Conservation (phyloP, 805 yeast species). For the Jamesozyma lodderae region DNA sequence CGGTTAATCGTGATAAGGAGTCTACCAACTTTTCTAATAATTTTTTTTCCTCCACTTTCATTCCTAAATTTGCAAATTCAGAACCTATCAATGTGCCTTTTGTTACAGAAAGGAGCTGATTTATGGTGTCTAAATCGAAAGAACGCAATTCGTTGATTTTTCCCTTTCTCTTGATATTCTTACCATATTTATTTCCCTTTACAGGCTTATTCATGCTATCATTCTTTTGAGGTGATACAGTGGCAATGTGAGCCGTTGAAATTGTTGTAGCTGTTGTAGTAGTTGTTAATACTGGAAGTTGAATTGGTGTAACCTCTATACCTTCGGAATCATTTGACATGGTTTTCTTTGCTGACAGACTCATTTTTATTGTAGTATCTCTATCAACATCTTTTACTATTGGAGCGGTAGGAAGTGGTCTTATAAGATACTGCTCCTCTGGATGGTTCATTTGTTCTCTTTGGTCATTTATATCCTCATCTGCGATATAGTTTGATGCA, state of each 20-base stretch:
- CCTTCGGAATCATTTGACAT: not conserved
- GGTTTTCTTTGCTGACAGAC: not conserved
- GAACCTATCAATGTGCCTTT: conserved; percentile 35
- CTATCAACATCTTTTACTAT: not conserved
- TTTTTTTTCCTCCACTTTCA: conserved; percentile 67
- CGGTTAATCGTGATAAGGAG: conserved; percentile 72
- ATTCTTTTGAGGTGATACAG: no score
- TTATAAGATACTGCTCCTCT: conserved; percentile 14
- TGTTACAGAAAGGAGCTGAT: conserved; percentile 31
- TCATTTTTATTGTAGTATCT: not conserved
- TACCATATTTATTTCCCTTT: no score
- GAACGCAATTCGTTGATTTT: not conserved
- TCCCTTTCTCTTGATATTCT: not conserved
- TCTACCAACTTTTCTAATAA: conserved; percentile 79
- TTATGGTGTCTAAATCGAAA: conserved; percentile 27
- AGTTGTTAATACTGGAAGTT: not conserved
- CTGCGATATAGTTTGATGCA: conserved; percentile 13
- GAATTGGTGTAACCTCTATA: not conserved
- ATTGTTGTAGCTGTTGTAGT: no score
- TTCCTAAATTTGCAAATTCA: conserved; percentile 64
- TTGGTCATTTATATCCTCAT: conserved; percentile 5
- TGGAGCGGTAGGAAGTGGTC: conserved; percentile 21
- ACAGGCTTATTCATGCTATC: no score
- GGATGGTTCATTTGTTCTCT: not conserved
- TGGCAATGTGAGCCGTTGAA: no score